phyloP scores from a whole-genome alignment of 148 eudicot genomes.

The Heliamphora exappendiculata region DNA sequence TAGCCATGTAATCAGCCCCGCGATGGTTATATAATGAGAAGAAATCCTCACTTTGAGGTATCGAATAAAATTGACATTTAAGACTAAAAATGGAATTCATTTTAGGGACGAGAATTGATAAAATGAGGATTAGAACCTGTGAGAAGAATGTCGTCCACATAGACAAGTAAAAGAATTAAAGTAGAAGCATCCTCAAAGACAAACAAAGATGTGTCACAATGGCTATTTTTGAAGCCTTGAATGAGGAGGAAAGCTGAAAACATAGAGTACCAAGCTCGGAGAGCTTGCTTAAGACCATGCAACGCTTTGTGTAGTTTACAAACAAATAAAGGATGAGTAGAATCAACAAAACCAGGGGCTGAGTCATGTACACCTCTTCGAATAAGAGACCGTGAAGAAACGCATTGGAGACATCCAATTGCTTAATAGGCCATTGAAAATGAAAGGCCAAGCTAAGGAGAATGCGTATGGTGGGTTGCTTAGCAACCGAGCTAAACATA shows the following conservation, averaged over 20 bases:
- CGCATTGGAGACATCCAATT: background rate
- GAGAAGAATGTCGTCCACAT: background rate
- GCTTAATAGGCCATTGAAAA: background rate
- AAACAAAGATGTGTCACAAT: background rate
- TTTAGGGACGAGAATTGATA: too few relatives aligned
- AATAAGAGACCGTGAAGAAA: background rate
- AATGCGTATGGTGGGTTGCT: background rate
- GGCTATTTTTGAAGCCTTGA: background rate
- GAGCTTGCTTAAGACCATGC: background rate
- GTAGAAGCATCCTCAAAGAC: background rate
- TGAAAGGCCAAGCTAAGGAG: background rate
- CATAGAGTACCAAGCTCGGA: background rate
- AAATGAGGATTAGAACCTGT: background rate
- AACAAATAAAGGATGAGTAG: background rate
- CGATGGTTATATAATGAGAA: too few relatives aligned
- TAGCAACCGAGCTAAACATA: background rate
- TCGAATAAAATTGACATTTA: too few relatives aligned
- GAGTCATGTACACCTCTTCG: background rate
- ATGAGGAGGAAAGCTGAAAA: background rate
- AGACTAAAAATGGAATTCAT: too few relatives aligned
- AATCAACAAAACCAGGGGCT: background rate
- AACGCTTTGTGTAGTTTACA: background rate
- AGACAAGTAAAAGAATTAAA: background rate
- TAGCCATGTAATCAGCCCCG: too few relatives aligned
- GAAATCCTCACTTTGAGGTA: too few relatives aligned